Percentiles rank a stretch among this genome's conserved stretches.
Conservation (phyloP, 306 rosid species). For the Leucaena leucocephala region DNA sequence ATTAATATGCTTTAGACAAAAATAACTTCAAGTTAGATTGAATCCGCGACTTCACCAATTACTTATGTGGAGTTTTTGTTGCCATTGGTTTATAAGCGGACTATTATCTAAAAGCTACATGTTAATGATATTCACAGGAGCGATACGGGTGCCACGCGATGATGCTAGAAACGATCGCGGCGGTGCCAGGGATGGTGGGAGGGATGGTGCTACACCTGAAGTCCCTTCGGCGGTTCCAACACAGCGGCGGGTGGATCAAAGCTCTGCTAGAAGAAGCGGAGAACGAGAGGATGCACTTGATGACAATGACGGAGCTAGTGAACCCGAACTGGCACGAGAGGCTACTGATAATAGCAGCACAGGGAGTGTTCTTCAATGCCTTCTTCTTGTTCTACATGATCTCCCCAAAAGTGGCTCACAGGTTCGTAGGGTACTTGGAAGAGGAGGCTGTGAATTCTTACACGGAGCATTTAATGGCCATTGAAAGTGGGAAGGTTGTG, state of each 20-base stretch:
- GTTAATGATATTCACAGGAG: constrained; percentile 33
- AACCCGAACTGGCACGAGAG: constrained; percentile 79
- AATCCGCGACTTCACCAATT: no score
- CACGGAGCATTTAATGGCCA: constrained; percentile 59
- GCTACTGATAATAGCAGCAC: constrained; percentile 63
- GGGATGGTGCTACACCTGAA: constrained; percentile 73
- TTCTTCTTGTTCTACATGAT: constrained; percentile 60
- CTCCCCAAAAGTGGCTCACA: constrained; percentile 71
- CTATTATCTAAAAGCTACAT: no score
- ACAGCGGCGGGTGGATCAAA: constrained; percentile 79
- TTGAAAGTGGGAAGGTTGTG: constrained; percentile 62
- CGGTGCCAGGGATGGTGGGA: constrained; percentile 83
- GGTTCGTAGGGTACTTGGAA: constrained; percentile 77
- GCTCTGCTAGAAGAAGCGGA: constrained; percentile 86
- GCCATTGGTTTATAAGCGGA: no score
- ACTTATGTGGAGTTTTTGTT: no score
- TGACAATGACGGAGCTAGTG: constrained; percentile 83
- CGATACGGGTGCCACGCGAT: constrained; percentile 84
- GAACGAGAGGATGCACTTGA: constrained; percentile 87
- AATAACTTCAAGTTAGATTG: no score
- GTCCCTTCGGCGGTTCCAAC: constrained; percentile 67
- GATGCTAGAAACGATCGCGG: constrained; percentile 89
- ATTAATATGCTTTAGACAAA: no score
- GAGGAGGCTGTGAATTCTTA: constrained; percentile 78
- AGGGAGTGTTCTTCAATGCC: constrained; percentile 82